phyloP scores from a whole-genome alignment of 345 rosid species.

The Camelina laxa region DNA sequence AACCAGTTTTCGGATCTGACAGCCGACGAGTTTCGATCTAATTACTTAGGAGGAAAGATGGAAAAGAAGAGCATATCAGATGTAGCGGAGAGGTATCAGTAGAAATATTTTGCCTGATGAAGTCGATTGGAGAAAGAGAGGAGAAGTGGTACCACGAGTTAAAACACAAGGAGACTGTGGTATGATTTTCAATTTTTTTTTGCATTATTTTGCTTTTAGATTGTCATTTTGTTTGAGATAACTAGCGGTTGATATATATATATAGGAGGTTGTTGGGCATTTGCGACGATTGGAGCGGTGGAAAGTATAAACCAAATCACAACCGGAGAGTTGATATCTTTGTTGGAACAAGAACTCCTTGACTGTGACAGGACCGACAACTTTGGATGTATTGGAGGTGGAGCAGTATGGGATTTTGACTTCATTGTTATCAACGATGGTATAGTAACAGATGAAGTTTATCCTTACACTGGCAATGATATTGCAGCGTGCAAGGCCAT shows the following conservation, averaged over 20 bases:
- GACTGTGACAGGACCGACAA: conserved; percentile 64
- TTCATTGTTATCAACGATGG: conserved; percentile 64
- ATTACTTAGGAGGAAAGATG: conserved; percentile 45
- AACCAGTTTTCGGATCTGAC: conserved; percentile 69
- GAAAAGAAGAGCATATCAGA: background rate
- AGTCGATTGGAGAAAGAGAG: conserved; percentile 58
- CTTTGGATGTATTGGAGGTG: conserved; percentile 72
- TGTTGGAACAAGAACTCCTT: conserved; percentile 74
- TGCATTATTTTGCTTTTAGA: background rate
- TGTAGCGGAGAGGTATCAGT: conserved; percentile 39
- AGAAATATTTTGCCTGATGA: conserved; percentile 43
- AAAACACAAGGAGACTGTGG: conserved; percentile 1
- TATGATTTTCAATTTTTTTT: background rate
- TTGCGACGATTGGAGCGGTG: conserved; percentile 65
- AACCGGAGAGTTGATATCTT: conserved; percentile 55
- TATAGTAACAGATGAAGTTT: conserved; percentile 55
- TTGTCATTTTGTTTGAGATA: background rate
- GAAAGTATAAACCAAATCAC: conserved; percentile 70
- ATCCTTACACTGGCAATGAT: conserved; percentile 56
- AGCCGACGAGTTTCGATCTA: conserved; percentile 55
- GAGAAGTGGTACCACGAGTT: conserved; percentile 42
- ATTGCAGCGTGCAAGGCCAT: conserved; percentile 48
- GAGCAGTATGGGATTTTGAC: conserved; percentile 58
- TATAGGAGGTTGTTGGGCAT: conserved; percentile 76
- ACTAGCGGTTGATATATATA: background rate